Base-by-base conservation (phyloP, 176 grass and related monocot genomes). In the Thinopyrum elongatum region DNA sequence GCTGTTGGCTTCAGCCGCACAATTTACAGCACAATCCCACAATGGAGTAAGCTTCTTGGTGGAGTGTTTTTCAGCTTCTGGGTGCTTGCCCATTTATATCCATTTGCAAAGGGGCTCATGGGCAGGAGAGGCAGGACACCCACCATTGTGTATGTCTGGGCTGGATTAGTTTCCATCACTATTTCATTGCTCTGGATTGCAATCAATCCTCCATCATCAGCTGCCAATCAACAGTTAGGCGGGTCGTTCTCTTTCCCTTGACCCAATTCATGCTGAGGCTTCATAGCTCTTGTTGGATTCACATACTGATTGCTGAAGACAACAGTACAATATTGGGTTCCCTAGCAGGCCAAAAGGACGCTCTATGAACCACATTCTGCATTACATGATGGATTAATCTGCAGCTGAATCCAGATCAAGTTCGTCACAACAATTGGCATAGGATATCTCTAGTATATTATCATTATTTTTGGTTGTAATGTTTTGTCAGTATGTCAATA, bases 31-130 rank as follows among this genome's bases (percentile, higher is more conserved):
- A 90, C 86, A 60, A 92, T 99, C 28, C 97, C 97, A 0, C 97
- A 96, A 88, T 99, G 94, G 97, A 99, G 94, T 86, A 96, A 99
- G 85, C 94, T 99, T 70, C 88, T 99, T 42, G 97, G 97, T 34
- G 97, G 97, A 26, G 94, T 99, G 38, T 99, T 99, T 65, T 99
- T 99, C 87, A 94, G 94, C 83, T 94, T 99, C 80, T 99, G 97
- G 97, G 97, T 99, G 81, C 84, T 99, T 19, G 97, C 94, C 13
- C 97, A 99, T 89, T 70, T 99, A 38, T 99, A 99, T 79, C 97
- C 97, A 11, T 99, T 99, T 59, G 97, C 97, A 14, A 99, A 99
- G 82, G 97, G 97, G 19, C 86, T 98, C 74, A 98, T 98, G 97
- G 97, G 94, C 42, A 92, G 97, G 55, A 94, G 97, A 84, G 97